Conservation (phyloP, 2,329 filamentous ascomycete genomes). For the Phialemonium atrogriseum region DNA sequence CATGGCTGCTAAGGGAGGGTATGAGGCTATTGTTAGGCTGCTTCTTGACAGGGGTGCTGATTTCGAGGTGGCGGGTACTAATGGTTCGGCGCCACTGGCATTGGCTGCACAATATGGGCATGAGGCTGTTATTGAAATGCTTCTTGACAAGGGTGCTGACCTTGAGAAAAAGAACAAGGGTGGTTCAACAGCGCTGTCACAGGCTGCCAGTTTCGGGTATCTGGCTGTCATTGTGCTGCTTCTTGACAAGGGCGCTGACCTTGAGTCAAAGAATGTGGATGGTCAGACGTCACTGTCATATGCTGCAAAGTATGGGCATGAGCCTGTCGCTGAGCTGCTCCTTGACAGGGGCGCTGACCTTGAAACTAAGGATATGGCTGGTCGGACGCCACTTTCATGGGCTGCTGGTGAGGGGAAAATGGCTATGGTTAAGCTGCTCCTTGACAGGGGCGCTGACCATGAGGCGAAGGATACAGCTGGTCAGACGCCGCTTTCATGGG, state of each 20-base stretch:
- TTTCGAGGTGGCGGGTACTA: not conserved
- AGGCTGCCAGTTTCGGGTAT: too few relatives aligned
- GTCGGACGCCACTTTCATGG: conserved; percentile 6
- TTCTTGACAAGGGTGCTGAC: not conserved
- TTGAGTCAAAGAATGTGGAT: too few relatives aligned
- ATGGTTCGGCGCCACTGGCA: not conserved
- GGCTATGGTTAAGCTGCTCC: conserved; percentile 2
- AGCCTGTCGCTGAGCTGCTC: too few relatives aligned
- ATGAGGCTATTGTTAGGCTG: conserved; percentile 1
- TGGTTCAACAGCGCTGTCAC: not conserved
- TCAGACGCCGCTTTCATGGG: not conserved
- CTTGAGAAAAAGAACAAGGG: conserved; percentile 1
- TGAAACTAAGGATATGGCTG: too few relatives aligned
- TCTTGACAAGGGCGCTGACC: too few relatives aligned
- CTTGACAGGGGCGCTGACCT: too few relatives aligned
- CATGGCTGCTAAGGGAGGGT: conserved; percentile 1
- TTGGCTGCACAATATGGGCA: not conserved
- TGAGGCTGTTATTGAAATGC: too few relatives aligned
- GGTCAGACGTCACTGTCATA: too few relatives aligned
- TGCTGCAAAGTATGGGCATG: not conserved
- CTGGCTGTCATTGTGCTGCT: too few relatives aligned
- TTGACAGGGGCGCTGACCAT: conserved; percentile 4
- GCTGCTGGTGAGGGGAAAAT: conserved; percentile 2
- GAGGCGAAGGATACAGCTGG: not conserved
- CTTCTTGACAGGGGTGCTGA: conserved; percentile 6